Base-by-base conservation (phyloP, 2,329 filamentous ascomycete genomes). In the Aspergillus quadrilineatus region DNA sequence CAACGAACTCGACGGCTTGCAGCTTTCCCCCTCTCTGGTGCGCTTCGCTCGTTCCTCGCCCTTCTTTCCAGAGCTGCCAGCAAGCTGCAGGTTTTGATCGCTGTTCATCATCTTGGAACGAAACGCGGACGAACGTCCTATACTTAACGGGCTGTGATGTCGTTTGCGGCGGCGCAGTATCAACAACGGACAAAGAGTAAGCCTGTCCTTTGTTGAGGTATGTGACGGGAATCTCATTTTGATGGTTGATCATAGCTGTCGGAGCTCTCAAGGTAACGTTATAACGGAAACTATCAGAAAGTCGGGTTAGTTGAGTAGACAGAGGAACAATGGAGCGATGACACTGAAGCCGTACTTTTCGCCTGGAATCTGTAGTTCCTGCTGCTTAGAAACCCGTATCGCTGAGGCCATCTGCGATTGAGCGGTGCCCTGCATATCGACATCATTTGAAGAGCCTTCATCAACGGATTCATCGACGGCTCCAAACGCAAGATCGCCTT, bases 141-240 rank as follows among this genome's bases (percentile, higher is more conserved):
- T 97, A 97, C 63, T 84, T 88, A 12, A 87, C 79, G 7, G 85
- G 86, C 4, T 82, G 82, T 0, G 78, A 72, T 34, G 83, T 77
- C 2, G 84, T 81, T 4, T 87, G 75, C 1, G 82, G 79, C 1
- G 88, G 84, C 5, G 81, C 79, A 0, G 89, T 94, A 69, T 99
- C 94, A 46, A 89, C 80, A 29, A 99, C 83, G 2, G 89, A 89
- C 15, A 99, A 79, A 0, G 90, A 89, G 72, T 99, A 99, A 14
- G 92, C 90, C 71, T 97, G 93, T 26, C 93, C 92, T 75, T 97
- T 97, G 78, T 99, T 99, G 15, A 99, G 83, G 70, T 99, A 99
- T 0, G 93, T 97, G n/a, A 97, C 85, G 0, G 94, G 94, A 26
- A 97, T 95, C 72, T 97, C 93, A 58, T 95, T 89, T 1, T 86